Percentiles rank a stretch among this genome's conserved stretches.
Conservation (phyloP, 2,329 filamentous ascomycete species). For the Juglanconis juglandina region DNA sequence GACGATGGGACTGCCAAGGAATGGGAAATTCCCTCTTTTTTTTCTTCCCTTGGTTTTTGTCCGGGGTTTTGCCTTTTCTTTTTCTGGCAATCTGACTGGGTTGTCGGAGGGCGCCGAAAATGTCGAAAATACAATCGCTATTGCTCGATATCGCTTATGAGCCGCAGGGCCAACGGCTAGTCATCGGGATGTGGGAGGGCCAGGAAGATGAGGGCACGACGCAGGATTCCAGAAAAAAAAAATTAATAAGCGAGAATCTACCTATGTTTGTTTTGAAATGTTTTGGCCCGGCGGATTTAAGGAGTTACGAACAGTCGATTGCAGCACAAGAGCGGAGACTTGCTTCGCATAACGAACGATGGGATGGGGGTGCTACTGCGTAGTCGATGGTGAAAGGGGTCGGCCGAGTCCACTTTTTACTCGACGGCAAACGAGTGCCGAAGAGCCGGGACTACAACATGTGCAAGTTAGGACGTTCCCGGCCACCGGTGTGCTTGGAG, state of each 20-base stretch:
- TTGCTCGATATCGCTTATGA: neutral
- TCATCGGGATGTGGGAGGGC: neutral
- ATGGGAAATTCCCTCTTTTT: neutral
- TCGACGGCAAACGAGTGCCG: neutral
- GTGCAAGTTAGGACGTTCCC: too few relatives aligned
- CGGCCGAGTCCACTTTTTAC: too few relatives aligned
- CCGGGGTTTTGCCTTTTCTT: neutral
- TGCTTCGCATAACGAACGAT: neutral
- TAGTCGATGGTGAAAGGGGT: too few relatives aligned
- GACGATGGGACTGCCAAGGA: neutral
- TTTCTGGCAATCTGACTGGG: neutral
- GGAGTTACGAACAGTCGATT: neutral
- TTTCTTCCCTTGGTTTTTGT: neutral
- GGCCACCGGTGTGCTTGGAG: too few relatives aligned
- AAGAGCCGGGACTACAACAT: too few relatives aligned
- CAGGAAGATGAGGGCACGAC: neutral
- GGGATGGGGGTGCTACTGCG: too few relatives aligned
- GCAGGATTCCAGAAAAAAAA: neutral
- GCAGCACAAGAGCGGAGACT: neutral
- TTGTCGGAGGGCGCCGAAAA: neutral
- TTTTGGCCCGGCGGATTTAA: neutral
- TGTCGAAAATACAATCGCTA: neutral
- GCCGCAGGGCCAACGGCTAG: too few relatives aligned
- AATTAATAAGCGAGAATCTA: neutral
- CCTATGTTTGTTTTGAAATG: neutral